Conservation (phyloP, 805 yeast genomes). For the Huiozyma naganishii region DNA sequence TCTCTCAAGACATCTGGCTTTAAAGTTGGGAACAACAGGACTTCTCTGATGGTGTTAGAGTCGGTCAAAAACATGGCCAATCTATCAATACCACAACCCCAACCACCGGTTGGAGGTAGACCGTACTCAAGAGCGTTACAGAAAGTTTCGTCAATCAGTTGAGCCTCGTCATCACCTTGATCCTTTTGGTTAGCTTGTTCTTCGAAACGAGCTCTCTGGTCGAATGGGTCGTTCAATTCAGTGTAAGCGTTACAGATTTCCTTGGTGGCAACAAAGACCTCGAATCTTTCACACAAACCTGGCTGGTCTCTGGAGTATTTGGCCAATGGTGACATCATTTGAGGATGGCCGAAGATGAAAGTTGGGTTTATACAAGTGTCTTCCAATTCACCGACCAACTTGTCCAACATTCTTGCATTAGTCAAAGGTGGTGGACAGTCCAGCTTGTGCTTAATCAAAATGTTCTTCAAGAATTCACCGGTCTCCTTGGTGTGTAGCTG, state of each 20-base stretch:
- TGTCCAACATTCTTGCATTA: constrained; percentile 97
- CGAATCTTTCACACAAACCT: constrained; percentile 96
- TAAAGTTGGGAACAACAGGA: constrained; percentile 94
- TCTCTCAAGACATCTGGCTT: constrained; percentile 65
- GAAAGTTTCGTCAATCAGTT: constrained; percentile 91
- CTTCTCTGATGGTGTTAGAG: constrained; percentile 95
- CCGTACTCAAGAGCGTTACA: constrained; percentile 97
- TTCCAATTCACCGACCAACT: constrained; percentile 93
- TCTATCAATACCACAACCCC: constrained; percentile 99
- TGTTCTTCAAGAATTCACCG: constrained; percentile 74
- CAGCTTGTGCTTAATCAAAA: constrained; percentile 67
- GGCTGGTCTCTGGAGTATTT: constrained; percentile 86
- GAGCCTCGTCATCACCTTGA: constrained; percentile 99
- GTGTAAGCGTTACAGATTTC: constrained; percentile 98
- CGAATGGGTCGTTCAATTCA: constrained; percentile 97
- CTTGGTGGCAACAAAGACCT: constrained; percentile 96
- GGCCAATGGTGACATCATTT: constrained; percentile 99
- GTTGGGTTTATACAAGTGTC: constrained; percentile 94
- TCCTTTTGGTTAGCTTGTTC: constrained; percentile 98
- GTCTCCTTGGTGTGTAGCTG: constrained; percentile 90
- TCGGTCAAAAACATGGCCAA: constrained; percentile 95
- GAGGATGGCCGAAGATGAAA: constrained; percentile 96
- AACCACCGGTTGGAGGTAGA: constrained; percentile 98
- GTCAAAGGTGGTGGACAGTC: constrained; percentile 89
- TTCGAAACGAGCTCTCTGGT: constrained; percentile 94